Base-by-base conservation (phyloP, 176 grass and related monocot genomes). In the Oryza rufipogon region DNA sequence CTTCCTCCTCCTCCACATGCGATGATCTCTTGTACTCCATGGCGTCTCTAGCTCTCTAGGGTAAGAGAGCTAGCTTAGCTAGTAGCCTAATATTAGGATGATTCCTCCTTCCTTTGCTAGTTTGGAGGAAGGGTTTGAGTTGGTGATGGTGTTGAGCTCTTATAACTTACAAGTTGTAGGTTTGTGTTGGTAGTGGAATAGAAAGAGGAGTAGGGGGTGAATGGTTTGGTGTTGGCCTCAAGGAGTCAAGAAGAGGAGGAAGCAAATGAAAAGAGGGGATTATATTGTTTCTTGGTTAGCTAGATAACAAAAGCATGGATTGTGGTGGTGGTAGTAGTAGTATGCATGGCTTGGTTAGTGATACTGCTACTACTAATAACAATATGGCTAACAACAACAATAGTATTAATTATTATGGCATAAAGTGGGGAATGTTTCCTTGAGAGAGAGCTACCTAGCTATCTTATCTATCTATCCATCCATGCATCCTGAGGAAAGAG, bases 1-100 rank as follows among this genome's bases (percentile, higher is more conserved):
- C 88, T 2, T 86, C 83, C 0, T 78, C 88, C 75, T 90, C 86
- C 66, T 88, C 86, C 77, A 77, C 82, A 77, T 91, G 86, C 67
- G 82, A 80, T 74, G 86, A 74, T 78, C 86, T 83, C 86, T 88
- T 91, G 86, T 85, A 91, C 83, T 91, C 90, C 90, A 91, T 91
- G 90, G 85, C 13, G 58, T 23, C 58, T 58, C 52, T 60, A 56
- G 2, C 52, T 58, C 4, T 1, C 58, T 63, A 23, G 58, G n/a
- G n/a, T 63, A 8, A 20, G 17, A 58, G 17, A 58, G 49, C 49
- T 52, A 52, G 49, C 49, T 52, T 52, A 20, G 70, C 22, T 78
- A 41, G 39, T 8, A 41, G 39, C 38, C 38, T 4, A 39, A 7
- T 41, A 42, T 66, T 77, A 73, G 67, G 67, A 46, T 52, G 78